phyloP scores from a whole-genome alignment of 306 rosid species.

The Dicorynia guianensis region DNA sequence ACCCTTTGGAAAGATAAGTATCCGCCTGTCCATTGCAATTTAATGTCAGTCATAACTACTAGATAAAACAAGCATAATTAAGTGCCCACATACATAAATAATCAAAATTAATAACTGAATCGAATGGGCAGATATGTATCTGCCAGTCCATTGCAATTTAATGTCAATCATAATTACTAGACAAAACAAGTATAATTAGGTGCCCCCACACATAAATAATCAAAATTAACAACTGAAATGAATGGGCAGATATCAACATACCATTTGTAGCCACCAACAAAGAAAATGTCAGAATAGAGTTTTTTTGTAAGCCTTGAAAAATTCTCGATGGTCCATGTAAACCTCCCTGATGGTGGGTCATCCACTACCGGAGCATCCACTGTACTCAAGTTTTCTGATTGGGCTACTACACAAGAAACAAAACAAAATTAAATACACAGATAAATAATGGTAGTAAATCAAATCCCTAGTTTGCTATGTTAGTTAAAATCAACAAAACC shows the following conservation, averaged over 20 bases:
- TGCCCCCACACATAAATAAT: neutral
- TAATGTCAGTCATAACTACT: constrained; percentile 25
- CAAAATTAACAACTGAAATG: constrained; percentile 1
- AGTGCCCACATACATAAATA: neutral
- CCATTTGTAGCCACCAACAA: constrained; percentile 73
- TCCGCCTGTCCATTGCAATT: constrained; percentile 60
- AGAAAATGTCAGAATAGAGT: constrained; percentile 64
- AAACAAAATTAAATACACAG: neutral
- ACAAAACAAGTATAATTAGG: neutral
- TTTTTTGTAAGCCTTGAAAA: constrained; percentile 69
- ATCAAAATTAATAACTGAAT: neutral
- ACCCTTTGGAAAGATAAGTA: constrained; percentile 76
- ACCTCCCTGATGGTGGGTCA: constrained; percentile 67
- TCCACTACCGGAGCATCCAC: constrained; percentile 57
- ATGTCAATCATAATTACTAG: constrained; percentile 28
- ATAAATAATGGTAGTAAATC: neutral
- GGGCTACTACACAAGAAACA: constrained; percentile 14
- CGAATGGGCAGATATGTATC: constrained; percentile 68
- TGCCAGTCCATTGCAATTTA: constrained; percentile 57
- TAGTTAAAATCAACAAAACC: neutral
- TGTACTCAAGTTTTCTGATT: constrained; percentile 35
- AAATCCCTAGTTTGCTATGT: neutral
- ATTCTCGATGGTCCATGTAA: constrained; percentile 75
- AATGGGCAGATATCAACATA: constrained; percentile 22
- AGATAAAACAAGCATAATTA: neutral